Percentiles rank a stretch among this genome's conserved stretches.
phyloP scores from a whole-genome alignment of 495 filamentous ascomycete species.

The Penicillium lagena region DNA sequence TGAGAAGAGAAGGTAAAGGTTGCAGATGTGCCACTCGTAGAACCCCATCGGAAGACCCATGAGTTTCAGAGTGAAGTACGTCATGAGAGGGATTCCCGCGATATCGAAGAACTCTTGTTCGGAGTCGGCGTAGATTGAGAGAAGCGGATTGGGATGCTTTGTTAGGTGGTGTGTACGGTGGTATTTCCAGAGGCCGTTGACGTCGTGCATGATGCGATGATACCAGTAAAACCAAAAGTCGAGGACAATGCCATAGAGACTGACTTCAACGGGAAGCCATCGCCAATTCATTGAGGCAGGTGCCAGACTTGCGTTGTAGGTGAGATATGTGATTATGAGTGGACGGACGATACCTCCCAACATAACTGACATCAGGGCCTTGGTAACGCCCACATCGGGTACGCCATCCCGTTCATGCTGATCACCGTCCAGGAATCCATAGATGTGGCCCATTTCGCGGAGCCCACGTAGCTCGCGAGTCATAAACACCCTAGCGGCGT shows the following conservation, averaged over 20 bases:
- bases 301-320: conserved; percentile 37
- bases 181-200: conserved; percentile 7
- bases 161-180: conserved; percentile 10
- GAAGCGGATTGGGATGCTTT: conserved; percentile 8
- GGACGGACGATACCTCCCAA: conserved; percentile 6
- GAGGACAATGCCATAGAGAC: conserved; percentile 8
- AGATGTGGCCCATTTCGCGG: conserved; percentile 8
- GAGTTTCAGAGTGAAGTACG: conserved; percentile 4
- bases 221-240: conserved; percentile 15
- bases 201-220: conserved; percentile 9
- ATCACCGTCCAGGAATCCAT: conserved; percentile 13
- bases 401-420: conserved; percentile 13
- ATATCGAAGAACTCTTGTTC: conserved; percentile 11
- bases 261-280: conserved; percentile 5
- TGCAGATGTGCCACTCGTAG: conserved; percentile 13
- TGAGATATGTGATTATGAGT: conserved; percentile 6
- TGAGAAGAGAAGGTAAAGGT: conserved; percentile 9
- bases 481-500: conserved; percentile 4
- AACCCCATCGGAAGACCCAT: conserved; percentile 12
- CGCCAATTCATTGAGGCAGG: conserved; percentile 2
- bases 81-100: conserved; percentile 4
- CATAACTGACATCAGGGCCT: conserved; percentile 4
- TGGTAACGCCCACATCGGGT: conserved; percentile 8
- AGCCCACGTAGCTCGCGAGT: conserved; percentile 5
- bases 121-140: conserved; percentile 7